phyloP scores from a whole-genome alignment of 2,329 filamentous ascomycete genomes.

The Diaporthe ilicicola region DNA sequence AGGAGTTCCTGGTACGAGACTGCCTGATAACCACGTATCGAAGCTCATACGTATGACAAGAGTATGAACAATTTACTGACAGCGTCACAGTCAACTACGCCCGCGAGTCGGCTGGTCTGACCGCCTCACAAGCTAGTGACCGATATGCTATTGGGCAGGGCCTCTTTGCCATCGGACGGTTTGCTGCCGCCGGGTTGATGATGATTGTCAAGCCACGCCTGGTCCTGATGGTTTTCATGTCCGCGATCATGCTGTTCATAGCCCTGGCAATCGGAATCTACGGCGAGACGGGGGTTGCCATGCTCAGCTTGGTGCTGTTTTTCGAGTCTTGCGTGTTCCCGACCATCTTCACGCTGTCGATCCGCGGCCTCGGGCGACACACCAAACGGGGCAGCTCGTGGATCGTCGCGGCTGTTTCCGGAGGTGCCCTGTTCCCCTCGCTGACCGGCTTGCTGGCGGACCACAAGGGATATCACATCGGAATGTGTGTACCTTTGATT shows the following conservation, averaged over 20 bases:
- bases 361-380: conserved; percentile 76
- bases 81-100: conserved; percentile 65
- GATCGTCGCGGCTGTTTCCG: conserved; percentile 73
- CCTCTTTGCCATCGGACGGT: conserved; percentile 75
- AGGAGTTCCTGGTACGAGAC: neutral
- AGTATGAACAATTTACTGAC: neutral
- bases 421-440: conserved; percentile 76
- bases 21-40: neutral
- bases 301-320: conserved; percentile 76
- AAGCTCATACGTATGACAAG: neutral
- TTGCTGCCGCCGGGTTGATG: conserved; percentile 73
- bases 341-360: conserved; percentile 80
- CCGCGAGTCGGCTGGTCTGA: conserved; percentile 63
- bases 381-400: conserved; percentile 78
- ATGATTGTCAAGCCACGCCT: conserved; percentile 69
- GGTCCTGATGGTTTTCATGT: conserved; percentile 73
- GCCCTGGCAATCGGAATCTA: conserved; percentile 53
- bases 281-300: conserved; percentile 56
- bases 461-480: conserved; percentile 63
- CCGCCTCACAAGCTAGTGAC: conserved; percentile 63
- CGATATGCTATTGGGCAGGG: conserved; percentile 78
- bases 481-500: conserved; percentile 70
- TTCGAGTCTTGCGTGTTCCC: conserved; percentile 84
- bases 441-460: conserved; percentile 75
- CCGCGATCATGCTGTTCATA: conserved; percentile 69